phyloP scores from a whole-genome alignment of 768 basidiomycete genomes.

The Suillus occidentalis region DNA sequence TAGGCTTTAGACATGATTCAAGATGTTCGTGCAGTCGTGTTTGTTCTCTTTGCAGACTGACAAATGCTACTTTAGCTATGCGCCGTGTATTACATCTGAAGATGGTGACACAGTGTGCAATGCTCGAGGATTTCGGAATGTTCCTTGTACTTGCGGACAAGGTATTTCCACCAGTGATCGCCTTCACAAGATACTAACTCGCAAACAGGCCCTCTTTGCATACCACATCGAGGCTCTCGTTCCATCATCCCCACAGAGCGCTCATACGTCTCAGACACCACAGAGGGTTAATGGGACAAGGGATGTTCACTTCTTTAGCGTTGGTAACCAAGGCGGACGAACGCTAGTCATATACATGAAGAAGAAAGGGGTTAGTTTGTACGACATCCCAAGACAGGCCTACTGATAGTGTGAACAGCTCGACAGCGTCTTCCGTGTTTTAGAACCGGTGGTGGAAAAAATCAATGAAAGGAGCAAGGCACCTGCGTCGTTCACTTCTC shows the following conservation, averaged over 20 bases:
- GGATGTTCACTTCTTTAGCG: slow-evolving; percentile 95
- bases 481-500: slow-evolving; percentile 67
- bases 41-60: slow-evolving; percentile 7
- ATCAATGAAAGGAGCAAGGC: slow-evolving; percentile 76
- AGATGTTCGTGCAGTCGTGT: slow-evolving; percentile 53
- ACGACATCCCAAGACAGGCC: slow-evolving; percentile 1
- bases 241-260: slow-evolving; percentile 73
- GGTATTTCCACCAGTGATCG: slow-evolving; percentile 35
- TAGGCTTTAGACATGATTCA: slow-evolving; percentile 88
- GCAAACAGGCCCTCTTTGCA: slow-evolving; percentile 74
- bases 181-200: background rate
- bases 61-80: slow-evolving; percentile 55
- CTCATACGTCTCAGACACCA: slow-evolving; percentile 73
- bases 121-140: slow-evolving; percentile 94
- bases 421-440: slow-evolving; percentile 92
- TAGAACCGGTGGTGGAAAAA: slow-evolving; percentile 95
- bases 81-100: slow-evolving; percentile 92
- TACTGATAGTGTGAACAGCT: slow-evolving; percentile 38
- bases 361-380: slow-evolving; percentile 73
- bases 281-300: slow-evolving; percentile 89
- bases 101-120: slow-evolving; percentile 92
- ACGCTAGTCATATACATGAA: slow-evolving; percentile 96
- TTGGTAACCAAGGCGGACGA: slow-evolving; percentile 82
- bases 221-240: slow-evolving; percentile 97
- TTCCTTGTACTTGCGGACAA: slow-evolving; percentile 96